Evolutionary conservation across 352 stramenopile genomes (phyloP).

Genomic region (Pythium scleroteichum): DNA sequence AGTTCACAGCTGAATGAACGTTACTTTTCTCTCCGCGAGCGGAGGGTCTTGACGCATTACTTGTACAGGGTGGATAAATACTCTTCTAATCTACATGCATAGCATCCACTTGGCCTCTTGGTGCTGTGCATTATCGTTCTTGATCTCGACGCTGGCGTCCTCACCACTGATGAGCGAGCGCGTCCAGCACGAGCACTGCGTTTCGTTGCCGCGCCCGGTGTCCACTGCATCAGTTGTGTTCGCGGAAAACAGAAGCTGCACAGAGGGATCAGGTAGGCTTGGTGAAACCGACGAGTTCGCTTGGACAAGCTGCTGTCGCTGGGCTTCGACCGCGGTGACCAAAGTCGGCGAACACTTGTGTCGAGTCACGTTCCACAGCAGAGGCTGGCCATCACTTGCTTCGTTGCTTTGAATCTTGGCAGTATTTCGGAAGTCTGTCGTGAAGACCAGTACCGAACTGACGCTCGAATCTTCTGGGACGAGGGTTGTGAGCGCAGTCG

Average conservation of each 20-base stretch:
- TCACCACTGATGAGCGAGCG: neutral
- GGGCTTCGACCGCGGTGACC: neutral
- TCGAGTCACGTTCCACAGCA: constrained; percentile 16
- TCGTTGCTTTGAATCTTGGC: neutral
- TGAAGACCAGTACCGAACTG: constrained; percentile 12
- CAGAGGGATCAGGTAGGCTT: neutral
- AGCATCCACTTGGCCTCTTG: constrained; percentile 18
- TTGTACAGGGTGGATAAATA: neutral
- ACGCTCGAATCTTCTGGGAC: too few relatives aligned
- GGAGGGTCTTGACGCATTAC: too few relatives aligned
- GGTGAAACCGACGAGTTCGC: neutral
- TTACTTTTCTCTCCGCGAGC: too few relatives aligned
- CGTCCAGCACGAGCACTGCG: constrained; percentile 19
- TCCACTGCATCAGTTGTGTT: neutral
- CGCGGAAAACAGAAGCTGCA: neutral
- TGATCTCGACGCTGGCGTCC: neutral
- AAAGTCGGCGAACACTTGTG: neutral
- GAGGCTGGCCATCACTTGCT: neutral
- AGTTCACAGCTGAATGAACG: too few relatives aligned
- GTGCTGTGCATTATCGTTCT: neutral
- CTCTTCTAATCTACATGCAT: constrained; percentile 2
- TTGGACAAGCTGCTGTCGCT: neutral
- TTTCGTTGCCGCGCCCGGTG: neutral
- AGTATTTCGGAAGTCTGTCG: constrained; percentile 9
- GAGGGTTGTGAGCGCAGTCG: neutral